Evolutionary conservation across 2,329 filamentous ascomycete species (phyloP).

Genomic region (Phialocephala sp.): DNA sequence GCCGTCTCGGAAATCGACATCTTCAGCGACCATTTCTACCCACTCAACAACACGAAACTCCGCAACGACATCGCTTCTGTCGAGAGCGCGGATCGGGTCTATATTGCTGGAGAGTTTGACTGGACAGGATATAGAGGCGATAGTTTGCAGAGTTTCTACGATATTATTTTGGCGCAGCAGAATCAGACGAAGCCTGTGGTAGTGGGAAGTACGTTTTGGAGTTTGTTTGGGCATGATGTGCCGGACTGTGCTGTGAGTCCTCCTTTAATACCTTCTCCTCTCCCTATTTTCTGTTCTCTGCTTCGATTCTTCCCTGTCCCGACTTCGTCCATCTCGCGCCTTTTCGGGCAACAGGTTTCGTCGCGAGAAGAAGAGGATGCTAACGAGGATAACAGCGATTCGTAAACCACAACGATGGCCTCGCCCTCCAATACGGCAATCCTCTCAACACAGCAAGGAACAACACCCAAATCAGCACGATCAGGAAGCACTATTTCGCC

Average conservation of each 20-base stretch:
- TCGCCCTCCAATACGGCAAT: conserved; percentile 52
- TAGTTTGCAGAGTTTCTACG: conserved; percentile 49
- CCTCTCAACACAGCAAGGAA: conserved; percentile 47
- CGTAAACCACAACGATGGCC: conserved; percentile 53
- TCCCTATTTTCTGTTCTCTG: not conserved
- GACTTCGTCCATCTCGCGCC: not conserved
- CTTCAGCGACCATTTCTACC: conserved; percentile 56
- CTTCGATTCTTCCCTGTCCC: not conserved
- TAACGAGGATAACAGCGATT: conserved; percentile 42
- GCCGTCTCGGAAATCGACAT: conserved; percentile 51
- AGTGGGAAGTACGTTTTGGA: conserved; percentile 53
- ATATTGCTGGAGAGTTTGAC: conserved; percentile 54
- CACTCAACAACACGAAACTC: conserved; percentile 48
- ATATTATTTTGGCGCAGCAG: conserved; percentile 46
- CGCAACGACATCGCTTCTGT: conserved; percentile 47
- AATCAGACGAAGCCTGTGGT: conserved; percentile 39
- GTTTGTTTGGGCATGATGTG: conserved; percentile 52
- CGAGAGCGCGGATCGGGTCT: conserved; percentile 46
- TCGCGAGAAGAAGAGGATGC: not conserved
- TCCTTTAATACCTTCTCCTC: too few species aligned
- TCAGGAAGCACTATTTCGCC: conserved; percentile 51
- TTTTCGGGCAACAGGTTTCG: not conserved
- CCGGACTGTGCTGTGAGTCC: conserved; percentile 51
- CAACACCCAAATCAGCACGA: conserved; percentile 48
- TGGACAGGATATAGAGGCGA: conserved; percentile 47